Evolutionary conservation across 495 filamentous ascomycete species (phyloP).

Genomic region (Neurospora discreta): DNA sequence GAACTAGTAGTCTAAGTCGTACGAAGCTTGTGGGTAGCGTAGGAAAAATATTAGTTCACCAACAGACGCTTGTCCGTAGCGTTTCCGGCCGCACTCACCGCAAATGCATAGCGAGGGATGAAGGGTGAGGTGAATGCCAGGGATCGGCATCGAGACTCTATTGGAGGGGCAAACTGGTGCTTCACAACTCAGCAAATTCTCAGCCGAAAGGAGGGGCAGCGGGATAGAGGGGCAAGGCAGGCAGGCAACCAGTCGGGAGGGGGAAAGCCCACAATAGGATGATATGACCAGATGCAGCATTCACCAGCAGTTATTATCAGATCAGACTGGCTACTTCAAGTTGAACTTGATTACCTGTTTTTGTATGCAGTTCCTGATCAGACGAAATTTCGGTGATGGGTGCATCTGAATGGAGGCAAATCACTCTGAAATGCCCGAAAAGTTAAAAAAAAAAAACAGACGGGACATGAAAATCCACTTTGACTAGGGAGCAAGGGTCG

Average conservation of each 20-base stretch:
- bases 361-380: not conserved
- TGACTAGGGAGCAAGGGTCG: not conserved
- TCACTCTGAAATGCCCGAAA: too few species aligned
- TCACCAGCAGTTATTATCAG: not conserved
- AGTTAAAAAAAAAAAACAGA: not conserved
- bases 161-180: not conserved
- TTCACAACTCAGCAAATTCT: not conserved
- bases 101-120: not conserved
- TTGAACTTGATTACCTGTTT: not conserved
- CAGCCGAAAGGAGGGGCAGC: not conserved
- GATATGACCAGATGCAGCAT: not conserved
- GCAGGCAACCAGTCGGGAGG: not conserved
- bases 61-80: not conserved
- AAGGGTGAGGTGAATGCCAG: not conserved
- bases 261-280: not conserved
- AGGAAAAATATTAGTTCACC: not conserved
- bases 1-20: not conserved
- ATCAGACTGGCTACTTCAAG: not conserved
- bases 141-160: not conserved
- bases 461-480: not conserved
- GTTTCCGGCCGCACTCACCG: not conserved
- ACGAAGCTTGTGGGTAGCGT: not conserved
- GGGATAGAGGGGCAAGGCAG: not conserved
- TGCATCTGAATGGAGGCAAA: not conserved
- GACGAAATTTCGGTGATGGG: not conserved